These are phyloP conservation scores for Colletotrichum phormii DNA, from an alignment of 2,329 filamentous ascomycete species.

Conservation along the genomic window DNA sequence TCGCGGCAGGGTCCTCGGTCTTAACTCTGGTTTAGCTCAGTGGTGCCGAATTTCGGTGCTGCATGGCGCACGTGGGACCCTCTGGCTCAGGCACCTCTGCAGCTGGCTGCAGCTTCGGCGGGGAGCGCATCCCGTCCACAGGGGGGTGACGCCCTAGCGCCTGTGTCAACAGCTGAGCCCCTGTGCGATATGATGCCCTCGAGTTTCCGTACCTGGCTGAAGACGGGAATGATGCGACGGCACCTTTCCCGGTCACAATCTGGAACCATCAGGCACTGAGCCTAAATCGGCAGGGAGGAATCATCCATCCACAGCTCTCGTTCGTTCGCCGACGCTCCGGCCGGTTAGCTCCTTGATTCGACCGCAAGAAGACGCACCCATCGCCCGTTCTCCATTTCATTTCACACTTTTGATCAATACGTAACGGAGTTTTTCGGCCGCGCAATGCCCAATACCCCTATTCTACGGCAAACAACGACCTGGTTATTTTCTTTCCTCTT, in stretches of 20 bases:
- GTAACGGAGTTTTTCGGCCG: constrained; percentile 21
- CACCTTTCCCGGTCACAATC: background rate
- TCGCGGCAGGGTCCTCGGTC: constrained; percentile 16
- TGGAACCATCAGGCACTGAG: constrained; percentile 9
- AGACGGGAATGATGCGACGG: constrained; percentile 3
- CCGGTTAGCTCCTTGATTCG: background rate
- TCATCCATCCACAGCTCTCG: background rate
- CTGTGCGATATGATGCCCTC: constrained; percentile 26
- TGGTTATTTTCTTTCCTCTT: background rate
- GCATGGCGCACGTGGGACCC: constrained; percentile 34
- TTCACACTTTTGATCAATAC: constrained; percentile 12
- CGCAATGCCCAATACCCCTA: constrained; percentile 17
- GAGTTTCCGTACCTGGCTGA: constrained; percentile 9
- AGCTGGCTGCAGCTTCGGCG: constrained; percentile 30
- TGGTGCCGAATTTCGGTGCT: constrained; percentile 33
- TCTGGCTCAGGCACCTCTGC: constrained; percentile 34
- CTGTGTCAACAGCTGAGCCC: constrained; percentile 23
- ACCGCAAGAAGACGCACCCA: background rate
- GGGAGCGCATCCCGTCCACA: constrained; percentile 25
- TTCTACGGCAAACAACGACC: background rate
- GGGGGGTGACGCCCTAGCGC: constrained; percentile 7
- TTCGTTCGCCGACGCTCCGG: background rate
- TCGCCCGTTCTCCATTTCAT: background rate
- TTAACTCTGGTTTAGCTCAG: constrained; percentile 23
- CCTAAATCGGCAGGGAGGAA: constrained; percentile 6